A percentile compares a stretch with the other conserved stretches of the same genome.
Evolutionary conservation across 257 asterid genomes (phyloP).

Genomic region (Solanum chiquidenum): DNA sequence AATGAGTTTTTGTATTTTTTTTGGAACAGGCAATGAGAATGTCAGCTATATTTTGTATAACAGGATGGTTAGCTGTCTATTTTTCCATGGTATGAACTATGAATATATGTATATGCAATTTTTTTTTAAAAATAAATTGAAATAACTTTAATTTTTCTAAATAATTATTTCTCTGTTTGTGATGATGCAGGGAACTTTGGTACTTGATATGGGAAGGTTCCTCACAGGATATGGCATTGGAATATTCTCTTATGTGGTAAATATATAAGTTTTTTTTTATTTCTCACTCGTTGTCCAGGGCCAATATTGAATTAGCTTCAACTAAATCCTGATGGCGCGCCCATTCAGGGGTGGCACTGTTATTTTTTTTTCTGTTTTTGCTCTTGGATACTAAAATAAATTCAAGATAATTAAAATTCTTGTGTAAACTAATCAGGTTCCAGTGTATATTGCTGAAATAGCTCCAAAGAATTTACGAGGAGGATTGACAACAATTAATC

Average conservation of each 20-base stretch:
- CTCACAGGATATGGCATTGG: conserved; percentile 86
- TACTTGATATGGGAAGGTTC: conserved; percentile 69
- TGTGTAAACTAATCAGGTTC: conserved; percentile 34
- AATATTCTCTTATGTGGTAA: conserved; percentile 71
- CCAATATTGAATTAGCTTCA: too few relatives aligned
- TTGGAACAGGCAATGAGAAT: conserved; percentile 60
- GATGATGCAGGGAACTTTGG: conserved; percentile 38
- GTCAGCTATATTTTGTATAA: conserved; percentile 58
- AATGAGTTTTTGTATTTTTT: background rate
- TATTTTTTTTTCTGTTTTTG: too few relatives aligned
- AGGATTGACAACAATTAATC: conserved; percentile 76
- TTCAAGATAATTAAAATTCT: background rate
- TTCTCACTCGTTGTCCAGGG: background rate
- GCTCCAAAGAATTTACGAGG: conserved; percentile 80
- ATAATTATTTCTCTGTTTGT: background rate
- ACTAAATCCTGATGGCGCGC: too few relatives aligned
- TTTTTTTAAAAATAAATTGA: too few relatives aligned
- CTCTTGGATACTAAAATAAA: background rate
- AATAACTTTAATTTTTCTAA: background rate
- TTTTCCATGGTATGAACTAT: conserved; percentile 40
- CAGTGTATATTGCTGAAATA: conserved; percentile 74
- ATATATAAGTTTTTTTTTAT: background rate
- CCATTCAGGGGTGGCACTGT: too few relatives aligned
- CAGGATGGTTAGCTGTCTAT: conserved; percentile 70
- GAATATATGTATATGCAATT: background rate